Evolutionary conservation across 2,329 filamentous ascomycete genomes (phyloP).

Genomic region (Ilyonectria destructans): DNA sequence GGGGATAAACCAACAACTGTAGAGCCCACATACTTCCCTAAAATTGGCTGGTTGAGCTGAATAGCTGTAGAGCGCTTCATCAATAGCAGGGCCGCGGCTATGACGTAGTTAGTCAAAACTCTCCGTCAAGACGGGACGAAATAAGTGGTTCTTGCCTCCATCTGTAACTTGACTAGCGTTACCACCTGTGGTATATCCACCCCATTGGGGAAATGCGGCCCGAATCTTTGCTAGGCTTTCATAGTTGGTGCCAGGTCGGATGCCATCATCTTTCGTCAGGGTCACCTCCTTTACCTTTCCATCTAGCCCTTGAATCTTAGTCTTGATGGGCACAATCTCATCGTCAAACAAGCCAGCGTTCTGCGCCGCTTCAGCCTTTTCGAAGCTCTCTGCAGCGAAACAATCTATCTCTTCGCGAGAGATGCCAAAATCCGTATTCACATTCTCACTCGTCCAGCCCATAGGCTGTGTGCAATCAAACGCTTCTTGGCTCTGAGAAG

Average conservation of each 20-base stretch:
- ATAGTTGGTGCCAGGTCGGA: slow-evolving; percentile 89
- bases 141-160: slow-evolving; percentile 70
- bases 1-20: slow-evolving; percentile 93
- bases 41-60: slow-evolving; percentile 88
- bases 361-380: slow-evolving; percentile 89
- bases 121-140: slow-evolving; percentile 1
- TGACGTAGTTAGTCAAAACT: not conserved
- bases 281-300: slow-evolving; percentile 85
- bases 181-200: slow-evolving; percentile 88
- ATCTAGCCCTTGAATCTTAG: slow-evolving; percentile 86
- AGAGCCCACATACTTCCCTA: slow-evolving; percentile 94
- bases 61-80: slow-evolving; percentile 96
- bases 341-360: slow-evolving; percentile 94
- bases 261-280: slow-evolving; percentile 90
- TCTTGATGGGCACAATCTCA: slow-evolving; percentile 92
- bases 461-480: slow-evolving; percentile 93
- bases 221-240: slow-evolving; percentile 89
- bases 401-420: slow-evolving; percentile 85
- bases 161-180: slow-evolving; percentile 97
- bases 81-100: slow-evolving; percentile 87
- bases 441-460: slow-evolving; percentile 98
- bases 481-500: slow-evolving; percentile 81
- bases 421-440: slow-evolving; percentile 91
- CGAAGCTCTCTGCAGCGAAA: slow-evolving; percentile 90
- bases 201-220: slow-evolving; percentile 91